Evolutionary conservation across 805 yeast species (phyloP), one percentile per base, ranked within the genome.

Genomic region (Candida broadrunensis): DNA sequence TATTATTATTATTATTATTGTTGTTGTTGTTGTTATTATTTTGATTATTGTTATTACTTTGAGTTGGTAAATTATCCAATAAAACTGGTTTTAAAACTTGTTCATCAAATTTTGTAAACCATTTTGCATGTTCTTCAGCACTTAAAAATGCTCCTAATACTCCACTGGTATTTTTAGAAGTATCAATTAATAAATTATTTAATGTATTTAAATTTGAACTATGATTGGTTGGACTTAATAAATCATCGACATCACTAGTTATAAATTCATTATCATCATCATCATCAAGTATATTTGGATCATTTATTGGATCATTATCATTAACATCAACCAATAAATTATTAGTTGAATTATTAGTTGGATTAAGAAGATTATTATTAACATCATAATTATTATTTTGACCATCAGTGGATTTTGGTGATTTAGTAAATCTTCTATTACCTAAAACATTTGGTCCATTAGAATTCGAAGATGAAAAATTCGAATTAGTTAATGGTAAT

Each of bases 51-150:
- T 46, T 45, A 19, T 50, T 39, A 21, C 42, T 44, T 13, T 35
- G 41, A 11, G 43, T 55, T 33, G 76, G 77, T 36, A 67, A 37
- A 44, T 68, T 70, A 52, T 91, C 98, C 43, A 90, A 73, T 39
- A 91, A 74, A 0, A 88, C 96, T 1, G 97, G 97, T 60, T 90
- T 90, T 52, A 93, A 72, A 17, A 93, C 93, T 57, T 88, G 88
- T 52, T 93, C 97, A 58, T 93, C 99, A 56, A 93, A 88, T 51
- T 80, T 84, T 16, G 88, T 84, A 61, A 93, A 93, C 98, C 99
- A 91, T 57, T 78, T 82, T 9, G 90, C 85, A 45, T 82, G 86
- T 48, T 85, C 90, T 47, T 84, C 91, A 1, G 78, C 75, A 44
- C 71, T 69, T 24, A 75, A 54, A 40, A 70, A 64, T 3, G 72